Conservation (phyloP, 345 rosid species). For the Eucalyptus pumila region DNA sequence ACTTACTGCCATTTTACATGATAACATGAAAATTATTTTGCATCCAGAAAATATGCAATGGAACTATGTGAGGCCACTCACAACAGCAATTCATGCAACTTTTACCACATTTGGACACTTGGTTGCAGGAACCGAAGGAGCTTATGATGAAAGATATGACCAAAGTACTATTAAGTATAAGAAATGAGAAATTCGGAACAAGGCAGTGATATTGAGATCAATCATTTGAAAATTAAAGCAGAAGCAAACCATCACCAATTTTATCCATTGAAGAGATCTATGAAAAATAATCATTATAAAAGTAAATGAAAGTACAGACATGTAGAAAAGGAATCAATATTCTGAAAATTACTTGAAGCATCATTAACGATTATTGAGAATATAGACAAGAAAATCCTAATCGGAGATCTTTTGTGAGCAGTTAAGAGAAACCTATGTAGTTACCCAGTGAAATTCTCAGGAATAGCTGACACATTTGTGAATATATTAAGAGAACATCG, state of each 20-base stretch:
- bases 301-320: background rate
- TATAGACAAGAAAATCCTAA: background rate
- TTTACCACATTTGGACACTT: background rate
- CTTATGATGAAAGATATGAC: background rate
- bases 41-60: background rate
- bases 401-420: background rate
- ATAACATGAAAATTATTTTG: background rate
- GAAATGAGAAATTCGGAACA: background rate
- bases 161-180: background rate
- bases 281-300: background rate
- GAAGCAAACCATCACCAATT: background rate
- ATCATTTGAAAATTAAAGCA: background rate
- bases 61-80: background rate
- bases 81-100: background rate
- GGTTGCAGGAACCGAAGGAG: background rate
- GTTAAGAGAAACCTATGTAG: background rate
- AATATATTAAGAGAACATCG: background rate
- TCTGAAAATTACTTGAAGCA: background rate
- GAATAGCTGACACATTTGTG: background rate
- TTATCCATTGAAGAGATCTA: background rate
- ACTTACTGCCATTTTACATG: background rate
- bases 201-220: background rate
- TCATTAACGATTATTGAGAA: background rate
- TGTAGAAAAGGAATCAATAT: background rate
- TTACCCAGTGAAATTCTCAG: background rate